phyloP scores from a whole-genome alignment of 176 grass and related monocot genomes.

The Oryza glaberrima region DNA sequence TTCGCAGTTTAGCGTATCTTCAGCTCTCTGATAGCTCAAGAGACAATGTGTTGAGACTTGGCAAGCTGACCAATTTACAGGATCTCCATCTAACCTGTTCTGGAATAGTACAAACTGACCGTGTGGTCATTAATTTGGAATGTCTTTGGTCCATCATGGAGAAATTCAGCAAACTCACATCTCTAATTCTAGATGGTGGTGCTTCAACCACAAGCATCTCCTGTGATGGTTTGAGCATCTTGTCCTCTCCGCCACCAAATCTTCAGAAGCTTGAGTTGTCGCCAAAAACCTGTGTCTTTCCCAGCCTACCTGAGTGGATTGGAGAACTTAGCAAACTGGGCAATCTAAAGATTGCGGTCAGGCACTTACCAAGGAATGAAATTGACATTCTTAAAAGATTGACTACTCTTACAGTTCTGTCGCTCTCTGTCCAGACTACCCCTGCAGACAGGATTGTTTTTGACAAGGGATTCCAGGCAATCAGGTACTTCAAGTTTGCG shows the following conservation, averaged over 20 bases:
- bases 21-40: background rate
- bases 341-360: conserved; percentile 2
- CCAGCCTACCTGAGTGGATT: background rate
- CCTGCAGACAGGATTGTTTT: background rate
- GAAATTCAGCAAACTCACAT: background rate
- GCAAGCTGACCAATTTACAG: background rate
- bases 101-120: background rate
- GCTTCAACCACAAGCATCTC: background rate
- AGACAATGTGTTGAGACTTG: background rate
- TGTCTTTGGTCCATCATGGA: background rate
- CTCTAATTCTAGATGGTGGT: background rate
- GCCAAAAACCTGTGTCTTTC: background rate
- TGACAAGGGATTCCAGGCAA: background rate
- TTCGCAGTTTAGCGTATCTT: background rate
- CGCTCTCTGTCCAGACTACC: background rate
- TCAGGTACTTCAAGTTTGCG: background rate
- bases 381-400: background rate
- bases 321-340: background rate
- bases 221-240: background rate
- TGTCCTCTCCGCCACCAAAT: background rate
- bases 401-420: background rate
- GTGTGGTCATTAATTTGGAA: background rate
- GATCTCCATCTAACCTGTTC: background rate
- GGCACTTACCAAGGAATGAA: background rate
- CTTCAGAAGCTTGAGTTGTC: background rate